Evolutionary conservation across 352 stramenopile genomes (phyloP).

Genomic region (Globisporangium cederbergense): DNA sequence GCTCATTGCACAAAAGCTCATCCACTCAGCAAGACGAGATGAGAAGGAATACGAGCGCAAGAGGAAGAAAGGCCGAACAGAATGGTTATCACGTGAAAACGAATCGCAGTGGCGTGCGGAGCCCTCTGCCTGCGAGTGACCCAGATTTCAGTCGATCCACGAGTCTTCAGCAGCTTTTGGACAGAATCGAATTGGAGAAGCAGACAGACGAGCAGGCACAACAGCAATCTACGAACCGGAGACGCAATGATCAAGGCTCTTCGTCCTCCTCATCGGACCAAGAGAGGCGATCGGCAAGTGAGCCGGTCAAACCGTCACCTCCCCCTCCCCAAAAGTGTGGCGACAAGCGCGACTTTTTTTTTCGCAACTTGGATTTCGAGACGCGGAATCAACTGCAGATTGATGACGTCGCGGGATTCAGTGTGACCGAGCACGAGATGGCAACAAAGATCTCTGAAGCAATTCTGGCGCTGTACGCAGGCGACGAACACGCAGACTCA

Average conservation of each 20-base stretch:
- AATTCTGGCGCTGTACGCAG: constrained; percentile 43
- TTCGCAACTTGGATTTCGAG: constrained; percentile 70
- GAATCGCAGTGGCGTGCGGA: constrained; percentile 7
- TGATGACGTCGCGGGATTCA: constrained; percentile 75
- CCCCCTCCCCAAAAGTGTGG: constrained; percentile 41
- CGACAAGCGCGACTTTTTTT: constrained; percentile 86
- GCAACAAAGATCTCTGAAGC: constrained; percentile 68
- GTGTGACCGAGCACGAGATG: constrained; percentile 79
- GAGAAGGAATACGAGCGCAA: neutral
- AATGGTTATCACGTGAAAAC: neutral
- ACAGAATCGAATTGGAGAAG: constrained; percentile 41
- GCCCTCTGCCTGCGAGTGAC: constrained; percentile 26
- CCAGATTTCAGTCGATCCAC: constrained; percentile 37
- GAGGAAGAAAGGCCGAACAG: constrained; percentile 7
- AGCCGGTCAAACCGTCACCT: constrained; percentile 12
- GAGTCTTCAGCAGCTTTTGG: constrained; percentile 56
- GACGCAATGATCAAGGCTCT: constrained; percentile 11
- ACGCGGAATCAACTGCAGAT: constrained; percentile 65
- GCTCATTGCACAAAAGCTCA: constrained; percentile 1
- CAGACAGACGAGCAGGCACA: constrained; percentile 15
- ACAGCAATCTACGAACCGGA: constrained; percentile 6
- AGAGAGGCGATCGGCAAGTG: neutral
- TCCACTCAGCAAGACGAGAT: constrained; percentile 5
- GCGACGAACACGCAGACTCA: constrained; percentile 13
- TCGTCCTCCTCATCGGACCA: constrained; percentile 5